phyloP scores from a whole-genome alignment of 2,329 filamentous ascomycete species.

The Aspergillaceae sp. region DNA sequence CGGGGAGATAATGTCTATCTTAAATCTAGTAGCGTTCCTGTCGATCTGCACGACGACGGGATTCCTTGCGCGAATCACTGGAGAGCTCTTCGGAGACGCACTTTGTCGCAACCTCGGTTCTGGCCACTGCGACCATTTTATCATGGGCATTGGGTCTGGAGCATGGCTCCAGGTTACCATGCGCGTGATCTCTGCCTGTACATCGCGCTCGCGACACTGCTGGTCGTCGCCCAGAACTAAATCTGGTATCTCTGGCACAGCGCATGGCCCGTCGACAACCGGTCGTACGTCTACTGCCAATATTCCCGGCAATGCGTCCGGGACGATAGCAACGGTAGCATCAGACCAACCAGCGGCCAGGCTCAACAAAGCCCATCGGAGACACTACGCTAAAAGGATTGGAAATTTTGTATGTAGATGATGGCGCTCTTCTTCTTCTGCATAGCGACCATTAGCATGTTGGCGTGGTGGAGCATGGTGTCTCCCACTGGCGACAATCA shows the following conservation, averaged over 20 bases:
- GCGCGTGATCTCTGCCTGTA: constrained; percentile 61
- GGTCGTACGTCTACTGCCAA: constrained; percentile 7
- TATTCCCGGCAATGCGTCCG: constrained; percentile 25
- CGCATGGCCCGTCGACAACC: constrained; percentile 12
- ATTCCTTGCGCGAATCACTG: constrained; percentile 36
- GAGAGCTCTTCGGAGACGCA: constrained; percentile 55
- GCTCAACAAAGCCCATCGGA: constrained; percentile 36
- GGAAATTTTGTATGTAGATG: constrained; percentile 26
- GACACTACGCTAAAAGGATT: constrained; percentile 39
- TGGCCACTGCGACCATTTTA: constrained; percentile 54
- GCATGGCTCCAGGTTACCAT: constrained; percentile 49
- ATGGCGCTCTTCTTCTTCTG: constrained; percentile 46
- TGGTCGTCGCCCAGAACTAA: constrained; percentile 3
- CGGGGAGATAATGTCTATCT: constrained; percentile 56
- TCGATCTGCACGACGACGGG: constrained; percentile 38
- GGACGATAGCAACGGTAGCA: constrained; percentile 29
- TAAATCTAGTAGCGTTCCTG: constrained; percentile 56
- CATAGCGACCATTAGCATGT: constrained; percentile 31
- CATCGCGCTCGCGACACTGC: constrained; percentile 35
- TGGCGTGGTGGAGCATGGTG: constrained; percentile 20
- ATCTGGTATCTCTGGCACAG: constrained; percentile 5
- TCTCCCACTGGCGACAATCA: constrained; percentile 39
- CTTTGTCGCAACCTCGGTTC: constrained; percentile 59
- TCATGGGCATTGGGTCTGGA: constrained; percentile 54
- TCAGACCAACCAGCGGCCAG: constrained; percentile 20